phyloP scores from a whole-genome alignment of 306 rosid genomes.

The Hippophae tibetana region DNA sequence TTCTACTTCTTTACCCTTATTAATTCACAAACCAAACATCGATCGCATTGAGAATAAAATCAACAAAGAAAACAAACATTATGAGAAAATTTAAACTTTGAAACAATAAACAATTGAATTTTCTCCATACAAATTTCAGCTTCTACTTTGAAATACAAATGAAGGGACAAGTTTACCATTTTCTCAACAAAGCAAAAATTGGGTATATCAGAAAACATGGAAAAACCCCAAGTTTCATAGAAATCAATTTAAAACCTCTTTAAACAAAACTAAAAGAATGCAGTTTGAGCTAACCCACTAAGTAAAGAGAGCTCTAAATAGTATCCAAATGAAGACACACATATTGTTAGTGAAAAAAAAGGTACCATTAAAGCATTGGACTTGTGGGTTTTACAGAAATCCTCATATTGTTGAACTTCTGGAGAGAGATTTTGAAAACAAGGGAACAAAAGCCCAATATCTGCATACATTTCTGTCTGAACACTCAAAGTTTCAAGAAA shows the following conservation, averaged over 20 bases:
- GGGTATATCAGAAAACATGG: slow-evolving; percentile 1
- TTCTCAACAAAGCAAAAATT: slow-evolving; percentile 13
- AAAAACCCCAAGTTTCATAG: slow-evolving; percentile 3
- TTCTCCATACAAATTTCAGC: neutral
- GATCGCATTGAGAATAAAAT: slow-evolving; percentile 1
- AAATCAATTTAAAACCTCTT: slow-evolving; percentile 14
- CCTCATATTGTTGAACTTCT: slow-evolving; percentile 74
- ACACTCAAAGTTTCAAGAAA: slow-evolving; percentile 9
- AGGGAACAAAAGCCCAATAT: slow-evolving; percentile 57
- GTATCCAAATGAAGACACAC: neutral
- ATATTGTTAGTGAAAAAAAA: slow-evolving; percentile 2
- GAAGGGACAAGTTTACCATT: slow-evolving; percentile 9
- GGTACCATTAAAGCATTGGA: slow-evolving; percentile 51
- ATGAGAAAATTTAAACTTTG: slow-evolving; percentile 2
- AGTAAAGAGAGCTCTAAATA: slow-evolving; percentile 4
- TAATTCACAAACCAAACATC: slow-evolving; percentile 10
- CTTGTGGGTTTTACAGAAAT: slow-evolving; percentile 60
- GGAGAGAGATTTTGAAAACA: slow-evolving; percentile 54
- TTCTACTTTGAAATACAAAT: neutral
- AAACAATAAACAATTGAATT: neutral
- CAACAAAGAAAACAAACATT: neutral
- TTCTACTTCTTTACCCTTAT: too few relatives aligned
- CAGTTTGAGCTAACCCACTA: slow-evolving; percentile 18
- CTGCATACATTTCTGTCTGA: slow-evolving; percentile 65
- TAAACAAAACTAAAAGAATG: slow-evolving; percentile 24